These are phyloP conservation scores for Aspergillus carbonarius DNA, from an alignment of 2,329 filamentous ascomycete genomes.

Conservation along the genomic window DNA sequence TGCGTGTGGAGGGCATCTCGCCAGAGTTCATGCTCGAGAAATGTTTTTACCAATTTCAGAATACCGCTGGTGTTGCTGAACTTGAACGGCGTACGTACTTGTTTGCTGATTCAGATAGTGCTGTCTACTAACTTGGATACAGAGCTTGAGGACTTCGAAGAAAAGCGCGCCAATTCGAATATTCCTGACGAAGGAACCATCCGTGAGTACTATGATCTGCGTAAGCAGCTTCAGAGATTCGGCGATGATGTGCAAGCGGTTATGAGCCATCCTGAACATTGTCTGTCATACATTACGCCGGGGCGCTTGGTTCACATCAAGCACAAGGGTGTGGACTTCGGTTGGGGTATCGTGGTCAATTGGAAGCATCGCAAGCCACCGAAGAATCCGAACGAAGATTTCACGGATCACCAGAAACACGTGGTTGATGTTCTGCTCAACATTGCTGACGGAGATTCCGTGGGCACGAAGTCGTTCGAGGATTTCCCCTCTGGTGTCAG, in stretches of 20 bases:
- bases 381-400: constrained; percentile 66
- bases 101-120: background rate
- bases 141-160: constrained; percentile 76
- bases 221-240: constrained; percentile 79
- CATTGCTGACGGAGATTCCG: constrained; percentile 54
- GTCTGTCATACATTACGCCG: constrained; percentile 76
- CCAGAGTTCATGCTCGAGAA: constrained; percentile 98
- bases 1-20: constrained; percentile 98
- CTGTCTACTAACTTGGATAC: constrained; percentile 27
- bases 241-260: constrained; percentile 87
- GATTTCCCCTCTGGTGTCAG: constrained; percentile 64
- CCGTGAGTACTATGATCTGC: constrained; percentile 89
- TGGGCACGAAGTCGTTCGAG: constrained; percentile 58
- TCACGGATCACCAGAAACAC: constrained; percentile 72
- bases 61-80: constrained; percentile 78
- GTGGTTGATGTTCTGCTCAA: constrained; percentile 78
- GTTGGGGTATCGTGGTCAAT: constrained; percentile 88
- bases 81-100: constrained; percentile 65
- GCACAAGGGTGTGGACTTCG: constrained; percentile 77
- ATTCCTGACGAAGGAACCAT: constrained; percentile 86
- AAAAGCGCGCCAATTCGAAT: constrained; percentile 67
- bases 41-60: constrained; percentile 98
- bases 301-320: constrained; percentile 88
- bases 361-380: constrained; percentile 64
- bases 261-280: constrained; percentile 88